Evolutionary conservation across 306 rosid genomes (phyloP).

Genomic region (Cucumis cinereus): DNA sequence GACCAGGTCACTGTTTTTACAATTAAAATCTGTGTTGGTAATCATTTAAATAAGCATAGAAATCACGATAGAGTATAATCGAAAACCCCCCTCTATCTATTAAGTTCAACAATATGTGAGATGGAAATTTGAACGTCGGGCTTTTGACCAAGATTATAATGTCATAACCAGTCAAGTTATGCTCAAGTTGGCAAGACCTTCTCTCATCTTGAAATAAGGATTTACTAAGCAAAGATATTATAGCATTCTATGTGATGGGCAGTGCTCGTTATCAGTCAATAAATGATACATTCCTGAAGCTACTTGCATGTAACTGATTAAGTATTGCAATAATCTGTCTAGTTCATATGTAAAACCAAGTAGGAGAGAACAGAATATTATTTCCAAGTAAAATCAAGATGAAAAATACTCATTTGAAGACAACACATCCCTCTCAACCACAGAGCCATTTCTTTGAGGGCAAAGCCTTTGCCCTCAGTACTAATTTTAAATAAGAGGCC

Average conservation of each 20-base stretch:
- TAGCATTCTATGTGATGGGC: background rate
- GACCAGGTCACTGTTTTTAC: constrained; percentile 16
- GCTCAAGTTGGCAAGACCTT: background rate
- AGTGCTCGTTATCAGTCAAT: background rate
- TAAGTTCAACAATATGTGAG: background rate
- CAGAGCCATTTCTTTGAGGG: background rate
- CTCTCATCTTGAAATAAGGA: background rate
- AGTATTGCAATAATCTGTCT: background rate
- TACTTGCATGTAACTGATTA: background rate
- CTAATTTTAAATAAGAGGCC: background rate
- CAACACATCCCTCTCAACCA: background rate
- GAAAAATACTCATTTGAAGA: background rate
- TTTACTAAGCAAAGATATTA: background rate
- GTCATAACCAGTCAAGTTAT: background rate
- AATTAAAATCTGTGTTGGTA: constrained; percentile 7
- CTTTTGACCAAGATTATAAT: background rate
- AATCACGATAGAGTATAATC: background rate
- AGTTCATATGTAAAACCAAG: background rate
- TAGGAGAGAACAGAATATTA: background rate
- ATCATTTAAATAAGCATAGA: background rate
- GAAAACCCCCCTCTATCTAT: background rate
- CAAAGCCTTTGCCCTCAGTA: background rate
- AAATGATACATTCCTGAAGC: background rate
- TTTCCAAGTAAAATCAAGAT: background rate
- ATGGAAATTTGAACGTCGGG: background rate